phyloP scores from a whole-genome alignment of 1,139 yeast species.

The Trichomonascaceae sp. region DNA sequence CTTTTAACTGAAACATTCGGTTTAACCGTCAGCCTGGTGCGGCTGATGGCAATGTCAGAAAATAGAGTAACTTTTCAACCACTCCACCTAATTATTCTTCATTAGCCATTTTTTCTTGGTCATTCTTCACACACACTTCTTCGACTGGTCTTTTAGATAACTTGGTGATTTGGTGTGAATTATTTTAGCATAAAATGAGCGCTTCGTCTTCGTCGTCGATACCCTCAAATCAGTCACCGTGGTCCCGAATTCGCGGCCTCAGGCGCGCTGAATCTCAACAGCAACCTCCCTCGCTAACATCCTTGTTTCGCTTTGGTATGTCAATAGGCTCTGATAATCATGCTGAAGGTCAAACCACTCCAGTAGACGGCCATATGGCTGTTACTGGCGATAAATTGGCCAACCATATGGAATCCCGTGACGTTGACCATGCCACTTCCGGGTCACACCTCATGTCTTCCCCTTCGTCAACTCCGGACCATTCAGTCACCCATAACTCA shows the following conservation, averaged over 20 bases:
- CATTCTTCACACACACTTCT: not conserved
- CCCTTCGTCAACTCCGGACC: not conserved
- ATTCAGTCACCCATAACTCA: not conserved
- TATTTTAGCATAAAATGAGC: constrained; percentile 1
- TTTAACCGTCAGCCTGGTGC: not conserved
- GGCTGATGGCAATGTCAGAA: not conserved
- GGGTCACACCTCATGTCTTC: not conserved
- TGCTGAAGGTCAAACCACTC: constrained; percentile 2
- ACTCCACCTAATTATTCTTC: not conserved
- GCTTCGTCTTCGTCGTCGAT: constrained; percentile 2
- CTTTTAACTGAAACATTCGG: not conserved
- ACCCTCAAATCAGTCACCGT: not conserved
- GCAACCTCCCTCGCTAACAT: constrained; percentile 2
- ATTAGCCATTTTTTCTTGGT: not conserved
- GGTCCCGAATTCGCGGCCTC: constrained; percentile 2
- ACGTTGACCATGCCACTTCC: not conserved
- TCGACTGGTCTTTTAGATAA: not conserved
- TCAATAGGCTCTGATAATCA: not conserved
- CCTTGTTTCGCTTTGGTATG: not conserved
- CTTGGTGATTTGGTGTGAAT: not conserved
- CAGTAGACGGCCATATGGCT: constrained; percentile 3
- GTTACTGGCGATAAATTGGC: not conserved
- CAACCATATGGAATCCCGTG: not conserved
- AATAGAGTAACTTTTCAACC: not conserved
- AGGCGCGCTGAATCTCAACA: constrained; percentile 1